Evolutionary conservation across 495 filamentous ascomycete genomes (phyloP).

Genomic region (Aspergillus campestris): DNA sequence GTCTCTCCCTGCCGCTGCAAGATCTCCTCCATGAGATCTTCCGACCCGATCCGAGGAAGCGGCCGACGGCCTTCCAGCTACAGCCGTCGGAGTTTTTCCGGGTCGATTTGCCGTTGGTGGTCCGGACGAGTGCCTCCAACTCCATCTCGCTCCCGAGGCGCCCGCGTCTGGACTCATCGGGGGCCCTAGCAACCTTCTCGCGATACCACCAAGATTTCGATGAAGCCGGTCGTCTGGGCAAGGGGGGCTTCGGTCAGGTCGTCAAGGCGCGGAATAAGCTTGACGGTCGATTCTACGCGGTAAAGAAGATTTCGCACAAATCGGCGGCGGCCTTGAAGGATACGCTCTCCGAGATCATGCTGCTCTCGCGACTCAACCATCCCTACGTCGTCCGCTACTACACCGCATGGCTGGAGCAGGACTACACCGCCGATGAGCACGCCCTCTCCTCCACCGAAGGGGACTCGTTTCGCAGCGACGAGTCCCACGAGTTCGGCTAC

Average conservation of each 20-base stretch:
- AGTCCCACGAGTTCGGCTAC: slow-evolving; percentile 54
- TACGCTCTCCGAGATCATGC: slow-evolving; percentile 82
- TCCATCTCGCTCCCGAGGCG: slow-evolving; percentile 33
- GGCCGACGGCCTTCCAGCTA: slow-evolving; percentile 83
- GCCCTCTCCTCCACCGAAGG: slow-evolving; percentile 52
- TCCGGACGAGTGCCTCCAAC: slow-evolving; percentile 27
- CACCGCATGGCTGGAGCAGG: slow-evolving; percentile 86
- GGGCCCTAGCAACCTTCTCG: slow-evolving; percentile 41
- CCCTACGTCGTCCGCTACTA: slow-evolving; percentile 94
- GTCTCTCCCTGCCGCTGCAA: slow-evolving; percentile 63
- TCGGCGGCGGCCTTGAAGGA: slow-evolving; percentile 72
- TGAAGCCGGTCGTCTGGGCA: slow-evolving; percentile 79
- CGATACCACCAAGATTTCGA: slow-evolving; percentile 83
- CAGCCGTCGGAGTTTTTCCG: slow-evolving; percentile 80
- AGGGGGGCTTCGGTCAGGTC: slow-evolving; percentile 95
- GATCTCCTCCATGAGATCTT: slow-evolving; percentile 80
- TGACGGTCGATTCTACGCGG: slow-evolving; percentile 85
- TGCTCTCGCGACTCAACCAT: slow-evolving; percentile 87
- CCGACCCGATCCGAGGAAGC: slow-evolving; percentile 69
- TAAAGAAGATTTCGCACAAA: slow-evolving; percentile 89
- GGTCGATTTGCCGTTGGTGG: slow-evolving; percentile 42
- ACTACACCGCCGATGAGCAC: slow-evolving; percentile 48
- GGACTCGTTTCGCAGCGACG: slow-evolving; percentile 26
- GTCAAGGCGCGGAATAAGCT: slow-evolving; percentile 91
- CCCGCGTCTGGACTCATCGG: slow-evolving; percentile 41